A percentile compares a stretch with the other conserved stretches of the same genome.
Evolutionary conservation across 306 rosid genomes (phyloP).

Genomic region (Trifolium subterraneum): DNA sequence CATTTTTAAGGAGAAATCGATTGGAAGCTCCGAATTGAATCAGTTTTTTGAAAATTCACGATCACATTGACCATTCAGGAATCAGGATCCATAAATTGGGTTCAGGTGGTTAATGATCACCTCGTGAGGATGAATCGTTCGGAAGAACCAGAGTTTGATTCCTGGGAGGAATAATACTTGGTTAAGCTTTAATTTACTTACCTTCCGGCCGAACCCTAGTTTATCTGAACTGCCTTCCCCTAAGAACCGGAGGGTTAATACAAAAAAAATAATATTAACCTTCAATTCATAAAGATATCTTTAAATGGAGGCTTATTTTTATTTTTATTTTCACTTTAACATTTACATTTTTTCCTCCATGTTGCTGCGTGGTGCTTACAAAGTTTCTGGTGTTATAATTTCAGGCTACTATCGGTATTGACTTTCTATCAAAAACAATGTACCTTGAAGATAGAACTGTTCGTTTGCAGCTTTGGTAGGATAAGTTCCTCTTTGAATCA

Average conservation of each 20-base stretch:
- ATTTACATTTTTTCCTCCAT: neutral
- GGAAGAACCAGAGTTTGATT: too few species aligned
- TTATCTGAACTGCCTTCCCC: too few species aligned
- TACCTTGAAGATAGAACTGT: conserved; percentile 99
- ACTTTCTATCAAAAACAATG: conserved; percentile 97
- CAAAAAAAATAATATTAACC: too few species aligned
- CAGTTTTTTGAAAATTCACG: neutral
- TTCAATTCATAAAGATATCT: too few species aligned
- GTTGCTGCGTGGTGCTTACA: conserved; percentile 37
- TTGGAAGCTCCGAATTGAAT: neutral
- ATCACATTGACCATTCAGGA: neutral
- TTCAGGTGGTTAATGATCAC: too few species aligned
- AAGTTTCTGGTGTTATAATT: conserved; percentile 29
- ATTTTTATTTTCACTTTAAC: neutral
- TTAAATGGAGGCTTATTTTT: conserved; percentile 7
- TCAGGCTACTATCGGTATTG: conserved; percentile 98
- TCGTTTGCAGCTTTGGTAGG: conserved; percentile 98
- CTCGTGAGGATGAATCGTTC: too few species aligned
- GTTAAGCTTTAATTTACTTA: too few species aligned
- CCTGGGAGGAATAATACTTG: too few species aligned
- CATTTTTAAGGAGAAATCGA: neutral
- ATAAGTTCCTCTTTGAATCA: conserved; percentile 36
- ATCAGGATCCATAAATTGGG: neutral
- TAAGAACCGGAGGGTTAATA: too few species aligned
- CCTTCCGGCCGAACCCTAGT: too few species aligned